A percentile compares a stretch with the other conserved stretches of the same genome.
Evolutionary conservation across 257 asterid species (phyloP).

Genomic region (Scutellaria galericulata): DNA sequence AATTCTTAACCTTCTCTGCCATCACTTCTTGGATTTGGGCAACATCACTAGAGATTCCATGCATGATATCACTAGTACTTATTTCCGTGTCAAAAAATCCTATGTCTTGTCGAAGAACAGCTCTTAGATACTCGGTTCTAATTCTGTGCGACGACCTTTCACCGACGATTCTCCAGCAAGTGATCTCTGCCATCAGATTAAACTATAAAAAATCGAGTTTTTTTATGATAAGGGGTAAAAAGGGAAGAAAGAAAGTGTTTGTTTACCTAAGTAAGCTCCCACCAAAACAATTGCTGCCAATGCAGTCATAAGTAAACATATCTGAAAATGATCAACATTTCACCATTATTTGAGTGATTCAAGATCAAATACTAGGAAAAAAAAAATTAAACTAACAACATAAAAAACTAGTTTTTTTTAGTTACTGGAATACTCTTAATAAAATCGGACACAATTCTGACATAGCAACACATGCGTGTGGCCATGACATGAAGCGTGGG

Average conservation of each 20-base stretch:
- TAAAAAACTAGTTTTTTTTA: too few relatives aligned
- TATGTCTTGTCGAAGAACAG: conserved; percentile 76
- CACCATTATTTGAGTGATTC: background rate
- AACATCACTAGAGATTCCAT: conserved; percentile 89
- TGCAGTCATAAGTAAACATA: conserved; percentile 76
- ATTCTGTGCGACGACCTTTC: conserved; percentile 82
- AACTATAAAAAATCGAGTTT: conserved; percentile 12
- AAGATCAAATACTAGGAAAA: background rate
- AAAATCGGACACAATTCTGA: too few relatives aligned
- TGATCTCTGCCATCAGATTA: conserved; percentile 58
- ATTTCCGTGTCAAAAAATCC: conserved; percentile 75
- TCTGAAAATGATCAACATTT: conserved; percentile 37
- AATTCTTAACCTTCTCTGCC: conserved; percentile 76
- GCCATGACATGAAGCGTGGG: too few relatives aligned
- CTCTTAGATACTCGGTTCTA: conserved; percentile 76
- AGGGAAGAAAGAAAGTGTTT: background rate
- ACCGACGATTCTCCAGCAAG: conserved; percentile 88
- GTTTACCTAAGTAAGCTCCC: conserved; percentile 84
- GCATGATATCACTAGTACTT: conserved; percentile 82
- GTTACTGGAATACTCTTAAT: too few relatives aligned
- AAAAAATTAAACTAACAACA: too few relatives aligned
- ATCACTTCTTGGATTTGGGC: conserved; percentile 92
- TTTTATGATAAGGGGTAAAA: background rate
- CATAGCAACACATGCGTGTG: too few relatives aligned
- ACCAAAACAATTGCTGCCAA: conserved; percentile 63